These are phyloP conservation scores for Phaffomyces thermotolerans DNA, from an alignment of 805 yeast species.

Conservation along the genomic window DNA sequence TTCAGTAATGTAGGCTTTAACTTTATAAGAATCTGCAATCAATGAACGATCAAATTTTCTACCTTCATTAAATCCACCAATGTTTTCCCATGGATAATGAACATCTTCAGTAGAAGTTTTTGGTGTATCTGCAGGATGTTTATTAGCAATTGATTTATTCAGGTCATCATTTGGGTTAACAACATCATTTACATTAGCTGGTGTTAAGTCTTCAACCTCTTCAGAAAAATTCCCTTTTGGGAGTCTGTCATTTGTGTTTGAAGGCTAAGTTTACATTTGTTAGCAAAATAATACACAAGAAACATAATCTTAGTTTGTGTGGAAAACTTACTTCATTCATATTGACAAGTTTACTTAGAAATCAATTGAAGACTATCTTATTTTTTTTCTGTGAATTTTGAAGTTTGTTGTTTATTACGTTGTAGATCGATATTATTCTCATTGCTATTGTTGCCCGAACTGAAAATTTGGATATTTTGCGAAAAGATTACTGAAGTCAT, in stretches of 20 bases:
- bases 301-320: background rate
- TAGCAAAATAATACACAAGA: background rate
- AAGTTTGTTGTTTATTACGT: background rate
- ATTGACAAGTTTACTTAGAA: background rate
- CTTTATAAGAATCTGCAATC: conserved; percentile 25
- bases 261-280: background rate
- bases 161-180: background rate
- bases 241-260: background rate
- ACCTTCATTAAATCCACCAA: conserved; percentile 25
- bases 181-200: no score
- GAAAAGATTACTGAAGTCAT: no score
- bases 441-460: conserved; percentile 13
- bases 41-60: conserved; percentile 19
- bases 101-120: conserved; percentile 1
- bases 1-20: conserved; percentile 58
- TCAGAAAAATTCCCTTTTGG: background rate
- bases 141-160: background rate
- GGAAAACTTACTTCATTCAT: conserved; percentile 3
- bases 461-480: conserved; percentile 8
- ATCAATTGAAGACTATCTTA: background rate
- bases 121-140: background rate
- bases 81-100: conserved; percentile 30
- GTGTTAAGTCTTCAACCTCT: no score
- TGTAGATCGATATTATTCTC: background rate
- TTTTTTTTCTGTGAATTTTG: background rate